A percentile compares a stretch with the other conserved stretches of the same genome.
phyloP scores from a whole-genome alignment of 148 eudicot species.

The Cornus florida region DNA sequence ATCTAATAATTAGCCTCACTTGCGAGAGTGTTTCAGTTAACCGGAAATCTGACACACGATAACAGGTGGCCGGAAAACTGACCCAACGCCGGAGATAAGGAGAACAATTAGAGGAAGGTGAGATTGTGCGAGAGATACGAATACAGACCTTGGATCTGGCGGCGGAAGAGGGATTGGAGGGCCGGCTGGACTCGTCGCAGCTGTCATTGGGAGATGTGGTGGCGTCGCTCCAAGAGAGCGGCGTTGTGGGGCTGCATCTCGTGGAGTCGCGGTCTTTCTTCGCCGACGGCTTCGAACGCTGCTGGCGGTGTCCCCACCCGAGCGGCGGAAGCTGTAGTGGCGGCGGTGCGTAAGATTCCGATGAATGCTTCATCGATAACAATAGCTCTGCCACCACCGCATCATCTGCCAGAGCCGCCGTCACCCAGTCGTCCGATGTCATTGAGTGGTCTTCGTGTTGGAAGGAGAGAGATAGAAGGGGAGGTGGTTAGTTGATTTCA shows the following conservation, averaged over 20 bases:
- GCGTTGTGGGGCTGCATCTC: constrained; percentile 44
- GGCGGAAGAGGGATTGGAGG: too few species aligned
- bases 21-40: background rate
- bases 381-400: constrained; percentile 36
- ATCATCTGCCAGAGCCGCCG: constrained; percentile 38
- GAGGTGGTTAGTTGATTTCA: too few species aligned
- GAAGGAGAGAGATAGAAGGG: background rate
- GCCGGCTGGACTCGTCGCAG: constrained; percentile 28
- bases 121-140: too few species aligned
- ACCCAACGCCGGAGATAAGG: background rate
- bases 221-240: constrained; percentile 42
- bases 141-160: constrained; percentile 40
- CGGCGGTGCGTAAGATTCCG: constrained; percentile 3
- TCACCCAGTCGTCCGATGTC: constrained; percentile 33
- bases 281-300: constrained; percentile 16
- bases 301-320: constrained; percentile 31
- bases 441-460: background rate
- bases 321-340: background rate
- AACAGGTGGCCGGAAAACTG: background rate
- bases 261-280: constrained; percentile 23
- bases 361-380: constrained; percentile 23
- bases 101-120: background rate
- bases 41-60: background rate
- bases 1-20: background rate
- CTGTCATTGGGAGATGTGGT: constrained; percentile 32